These are phyloP conservation scores for Capronia coronata DNA, from an alignment of 2,329 filamentous ascomycete genomes.

Conservation along the genomic window DNA sequence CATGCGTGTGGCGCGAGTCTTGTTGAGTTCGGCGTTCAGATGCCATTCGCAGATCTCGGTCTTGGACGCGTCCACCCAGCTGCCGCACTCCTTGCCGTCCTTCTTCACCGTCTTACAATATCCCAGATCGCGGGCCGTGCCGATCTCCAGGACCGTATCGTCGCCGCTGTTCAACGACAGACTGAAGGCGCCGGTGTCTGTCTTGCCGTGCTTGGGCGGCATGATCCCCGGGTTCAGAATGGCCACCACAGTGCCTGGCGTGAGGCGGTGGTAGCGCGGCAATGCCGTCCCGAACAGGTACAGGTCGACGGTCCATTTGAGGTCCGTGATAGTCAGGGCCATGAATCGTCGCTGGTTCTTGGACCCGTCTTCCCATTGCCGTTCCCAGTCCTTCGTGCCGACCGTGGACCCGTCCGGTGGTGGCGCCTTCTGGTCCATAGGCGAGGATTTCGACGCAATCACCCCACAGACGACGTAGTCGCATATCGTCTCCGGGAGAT, in stretches of 20 bases:
- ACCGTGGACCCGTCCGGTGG: slow-evolving; percentile 37
- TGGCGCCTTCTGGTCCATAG: slow-evolving; percentile 52
- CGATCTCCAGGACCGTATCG: slow-evolving; percentile 86
- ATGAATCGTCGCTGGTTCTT: slow-evolving; percentile 75
- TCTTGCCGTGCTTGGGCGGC: slow-evolving; percentile 69
- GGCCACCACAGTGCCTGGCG: slow-evolving; percentile 81
- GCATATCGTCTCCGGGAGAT: slow-evolving; percentile 71
- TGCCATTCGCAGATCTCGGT: slow-evolving; percentile 93
- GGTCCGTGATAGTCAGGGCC: slow-evolving; percentile 77
- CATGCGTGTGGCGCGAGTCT: slow-evolving; percentile 61
- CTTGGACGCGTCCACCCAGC: slow-evolving; percentile 82
- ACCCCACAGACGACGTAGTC: slow-evolving; percentile 88
- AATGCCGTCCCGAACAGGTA: slow-evolving; percentile 91
- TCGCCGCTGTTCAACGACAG: slow-evolving; percentile 78
- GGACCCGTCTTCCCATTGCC: slow-evolving; percentile 49
- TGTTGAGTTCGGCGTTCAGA: slow-evolving; percentile 71
- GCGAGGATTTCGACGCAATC: slow-evolving; percentile 80
- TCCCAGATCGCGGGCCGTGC: slow-evolving; percentile 73
- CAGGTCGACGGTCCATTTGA: slow-evolving; percentile 84
- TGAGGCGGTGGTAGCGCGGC: slow-evolving; percentile 88
- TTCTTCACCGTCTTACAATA: slow-evolving; percentile 81
- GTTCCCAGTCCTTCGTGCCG: slow-evolving; percentile 35
- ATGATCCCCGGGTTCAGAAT: slow-evolving; percentile 88
- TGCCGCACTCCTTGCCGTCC: slow-evolving; percentile 70
- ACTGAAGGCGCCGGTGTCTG: slow-evolving; percentile 76